Base-by-base conservation (phyloP, 768 basidiomycete genomes). In the Stropharia rugosoannulata region DNA sequence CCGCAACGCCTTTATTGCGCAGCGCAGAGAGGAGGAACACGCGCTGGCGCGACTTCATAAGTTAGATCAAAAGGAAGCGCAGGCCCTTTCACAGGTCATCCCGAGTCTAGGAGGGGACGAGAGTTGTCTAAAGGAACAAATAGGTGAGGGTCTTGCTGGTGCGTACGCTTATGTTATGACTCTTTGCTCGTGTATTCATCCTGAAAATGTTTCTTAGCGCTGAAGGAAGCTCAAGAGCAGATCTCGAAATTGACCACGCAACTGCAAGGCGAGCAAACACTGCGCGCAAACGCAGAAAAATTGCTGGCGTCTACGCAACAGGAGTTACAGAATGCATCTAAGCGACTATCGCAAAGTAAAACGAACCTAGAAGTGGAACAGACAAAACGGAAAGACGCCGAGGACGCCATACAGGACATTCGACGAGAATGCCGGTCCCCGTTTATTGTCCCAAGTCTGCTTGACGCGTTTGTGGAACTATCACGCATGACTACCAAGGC, bases 391-490 rank as follows among this genome's bases (percentile, higher is more conserved):
- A 35, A 66, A n/a, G 74, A 75, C 54, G 76, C 75, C 3, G 85
- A 85, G 57, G 66, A 62, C 11, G 66, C 69, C 12, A 59, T 85
- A 55, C 62, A 59, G 45, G 83, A 84, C 18, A 69, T 86, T 13
- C 69, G 77, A 57, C 68, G 73, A 43, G 84, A 86, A 63, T 76
- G 77, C 49, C 69, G 66, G 49, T 64, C 71, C 53, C 84, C 84
- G 13, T 87, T 86, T 57, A 70, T 85, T 39, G 81, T 83, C 5
- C 83, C 82, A 15, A 80, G 78, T 10, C 64, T 86, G 59, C 66
- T 84, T 55, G 79, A 81, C 9, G 80, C 82, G 11, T 84, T 85
- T 51, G 54, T 80, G 15, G 66, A 66, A 22, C 71, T 86, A 46
- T 80, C 82, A 16, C 76, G 75, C 52, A 59, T 80, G 56, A 75